phyloP scores from a whole-genome alignment of 78 protist species.

The Protostelium mycophagum region DNA sequence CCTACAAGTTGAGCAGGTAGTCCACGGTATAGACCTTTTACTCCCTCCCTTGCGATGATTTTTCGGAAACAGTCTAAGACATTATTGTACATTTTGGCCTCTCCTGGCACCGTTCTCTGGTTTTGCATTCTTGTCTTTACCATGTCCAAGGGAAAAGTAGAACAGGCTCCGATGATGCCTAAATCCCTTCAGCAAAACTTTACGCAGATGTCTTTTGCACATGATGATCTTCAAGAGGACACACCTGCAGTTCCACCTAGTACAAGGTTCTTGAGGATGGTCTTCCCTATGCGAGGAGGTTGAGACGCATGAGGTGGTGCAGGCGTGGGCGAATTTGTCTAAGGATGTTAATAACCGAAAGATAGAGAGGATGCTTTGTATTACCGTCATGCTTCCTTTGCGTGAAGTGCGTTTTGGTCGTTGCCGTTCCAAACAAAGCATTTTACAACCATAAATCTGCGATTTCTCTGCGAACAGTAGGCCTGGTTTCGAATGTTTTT shows the following conservation, averaged over 20 bases:
- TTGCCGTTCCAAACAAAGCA: too few relatives aligned
- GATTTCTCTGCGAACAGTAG: too few relatives aligned
- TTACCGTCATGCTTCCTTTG: too few relatives aligned
- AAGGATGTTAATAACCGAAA: too few relatives aligned
- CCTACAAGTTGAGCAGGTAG: slow-evolving; percentile 24
- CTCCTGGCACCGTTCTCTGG: slow-evolving; percentile 30
- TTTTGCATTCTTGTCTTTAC: slow-evolving; percentile 75
- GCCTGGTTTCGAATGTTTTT: too few relatives aligned
- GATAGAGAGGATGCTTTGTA: too few relatives aligned
- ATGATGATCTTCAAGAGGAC: not conserved
- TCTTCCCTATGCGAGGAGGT: not conserved
- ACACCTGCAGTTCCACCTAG: not conserved
- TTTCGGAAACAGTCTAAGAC: slow-evolving; percentile 47
- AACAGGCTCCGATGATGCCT: slow-evolving; percentile 62
- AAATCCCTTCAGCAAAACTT: too few relatives aligned
- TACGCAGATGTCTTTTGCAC: not conserved
- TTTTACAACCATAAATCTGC: too few relatives aligned
- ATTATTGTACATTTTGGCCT: slow-evolving; percentile 23
- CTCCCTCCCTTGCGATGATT: slow-evolving; percentile 36
- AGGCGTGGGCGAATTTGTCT: too few relatives aligned
- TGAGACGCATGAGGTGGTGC: not conserved
- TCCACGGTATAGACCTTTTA: slow-evolving; percentile 40
- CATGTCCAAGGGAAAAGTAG: slow-evolving; percentile 69
- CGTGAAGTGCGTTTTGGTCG: too few relatives aligned
- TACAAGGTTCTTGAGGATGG: not conserved